These are phyloP conservation scores for Corymbia calophylla DNA, from an alignment of 441 rosid species.

Conservation along the genomic window DNA sequence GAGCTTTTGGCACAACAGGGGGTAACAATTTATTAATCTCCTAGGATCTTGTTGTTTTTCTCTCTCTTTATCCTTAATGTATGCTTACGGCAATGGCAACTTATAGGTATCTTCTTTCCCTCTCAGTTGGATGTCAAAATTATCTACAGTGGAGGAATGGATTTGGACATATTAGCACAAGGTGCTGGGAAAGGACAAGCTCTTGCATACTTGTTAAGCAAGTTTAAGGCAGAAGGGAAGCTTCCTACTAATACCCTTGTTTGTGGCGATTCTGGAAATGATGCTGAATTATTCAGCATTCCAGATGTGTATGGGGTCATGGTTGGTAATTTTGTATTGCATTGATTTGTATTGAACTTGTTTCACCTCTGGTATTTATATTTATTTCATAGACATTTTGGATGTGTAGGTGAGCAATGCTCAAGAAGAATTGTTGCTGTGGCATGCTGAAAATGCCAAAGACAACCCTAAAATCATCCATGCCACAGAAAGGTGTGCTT, in stretches of 20 bases:
- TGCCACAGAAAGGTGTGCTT: constrained; percentile 81
- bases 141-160: constrained; percentile 95
- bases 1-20: constrained; percentile 46
- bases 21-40: constrained; percentile 27
- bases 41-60: not conserved
- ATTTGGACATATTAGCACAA: constrained; percentile 88
- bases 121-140: constrained; percentile 86
- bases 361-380: not conserved
- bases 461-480: constrained; percentile 70
- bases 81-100: not conserved
- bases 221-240: constrained; percentile 62
- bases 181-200: constrained; percentile 99
- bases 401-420: constrained; percentile 75
- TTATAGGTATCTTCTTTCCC: not conserved
- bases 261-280: constrained; percentile 97
- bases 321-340: constrained; percentile 36
- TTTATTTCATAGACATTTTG: not conserved
- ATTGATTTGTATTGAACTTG: not conserved
- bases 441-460: constrained; percentile 87
- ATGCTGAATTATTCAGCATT: constrained; percentile 83
- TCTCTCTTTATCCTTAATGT: not conserved
- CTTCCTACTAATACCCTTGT: constrained; percentile 70
- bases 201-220: constrained; percentile 72
- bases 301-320: constrained; percentile 81
- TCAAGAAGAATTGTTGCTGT: constrained; percentile 87